phyloP scores from a whole-genome alignment of 257 asterid genomes.

The Perilla frutescens region DNA sequence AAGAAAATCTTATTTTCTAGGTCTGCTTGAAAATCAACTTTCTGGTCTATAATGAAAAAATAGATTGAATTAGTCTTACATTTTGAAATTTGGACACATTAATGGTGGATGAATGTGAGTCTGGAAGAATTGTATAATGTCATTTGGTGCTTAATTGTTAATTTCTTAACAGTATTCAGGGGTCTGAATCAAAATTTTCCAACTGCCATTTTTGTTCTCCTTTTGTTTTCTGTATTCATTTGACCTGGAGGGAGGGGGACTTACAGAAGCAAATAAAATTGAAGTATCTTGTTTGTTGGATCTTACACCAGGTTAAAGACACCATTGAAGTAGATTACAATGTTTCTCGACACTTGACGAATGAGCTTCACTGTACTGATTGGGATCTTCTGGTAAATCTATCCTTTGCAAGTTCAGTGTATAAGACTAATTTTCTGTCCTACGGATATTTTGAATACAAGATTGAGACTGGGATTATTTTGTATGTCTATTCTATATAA shows the following conservation, averaged over 20 bases:
- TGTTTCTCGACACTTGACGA: slow-evolving; percentile 77
- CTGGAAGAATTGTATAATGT: slow-evolving; percentile 6
- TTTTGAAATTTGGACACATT: slow-evolving; percentile 18
- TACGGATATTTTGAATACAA: slow-evolving; percentile 9
- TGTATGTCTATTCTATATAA: neutral
- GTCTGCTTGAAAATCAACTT: neutral
- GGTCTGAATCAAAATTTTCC: neutral
- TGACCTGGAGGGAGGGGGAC: slow-evolving; percentile 4
- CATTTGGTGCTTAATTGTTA: neutral
- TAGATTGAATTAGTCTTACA: neutral
- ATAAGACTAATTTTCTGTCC: slow-evolving; percentile 18
- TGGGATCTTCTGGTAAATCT: slow-evolving; percentile 86
- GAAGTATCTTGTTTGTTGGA: slow-evolving; percentile 27
- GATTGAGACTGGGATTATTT: slow-evolving; percentile 7
- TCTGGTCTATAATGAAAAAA: slow-evolving; percentile 1
- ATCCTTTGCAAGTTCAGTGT: slow-evolving; percentile 25
- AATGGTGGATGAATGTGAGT: slow-evolving; percentile 12
- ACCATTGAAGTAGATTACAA: slow-evolving; percentile 92
- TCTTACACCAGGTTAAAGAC: slow-evolving; percentile 77
- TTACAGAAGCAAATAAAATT: neutral
- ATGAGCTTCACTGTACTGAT: slow-evolving; percentile 64
- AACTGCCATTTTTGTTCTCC: slow-evolving; percentile 7
- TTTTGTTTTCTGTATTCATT: slow-evolving; percentile 2
- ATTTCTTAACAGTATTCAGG: neutral
- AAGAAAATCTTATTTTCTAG: slow-evolving; percentile 1